A percentile compares a stretch with the other conserved stretches of the same genome.
phyloP scores from a whole-genome alignment of 257 asterid species.

The Nicotiana sylvestris region DNA sequence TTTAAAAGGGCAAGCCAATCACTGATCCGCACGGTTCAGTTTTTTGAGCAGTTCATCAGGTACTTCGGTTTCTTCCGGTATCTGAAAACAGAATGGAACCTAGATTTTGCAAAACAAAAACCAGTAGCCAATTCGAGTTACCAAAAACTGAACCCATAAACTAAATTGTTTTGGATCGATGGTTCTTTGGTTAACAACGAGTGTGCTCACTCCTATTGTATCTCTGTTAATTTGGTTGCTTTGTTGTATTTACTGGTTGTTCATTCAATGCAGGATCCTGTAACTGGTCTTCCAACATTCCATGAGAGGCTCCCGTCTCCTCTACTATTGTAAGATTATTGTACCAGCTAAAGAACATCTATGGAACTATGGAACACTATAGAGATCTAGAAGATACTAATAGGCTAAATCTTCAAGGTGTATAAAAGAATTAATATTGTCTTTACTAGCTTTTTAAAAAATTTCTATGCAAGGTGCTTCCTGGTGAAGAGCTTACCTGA shows the following conservation, averaged over 20 bases:
- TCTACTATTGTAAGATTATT: conserved; percentile 64
- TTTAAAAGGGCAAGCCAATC: neutral
- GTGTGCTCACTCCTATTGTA: neutral
- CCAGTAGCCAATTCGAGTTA: neutral
- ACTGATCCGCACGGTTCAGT: neutral
- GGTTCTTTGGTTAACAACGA: neutral
- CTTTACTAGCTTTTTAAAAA: neutral
- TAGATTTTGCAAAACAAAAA: neutral
- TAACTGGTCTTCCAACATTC: conserved; percentile 88
- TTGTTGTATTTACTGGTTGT: conserved; percentile 14
- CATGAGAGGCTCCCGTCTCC: conserved; percentile 82
- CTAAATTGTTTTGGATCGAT: neutral
- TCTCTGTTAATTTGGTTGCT: conserved; percentile 3
- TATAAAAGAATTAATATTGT: neutral
- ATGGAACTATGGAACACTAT: neutral
- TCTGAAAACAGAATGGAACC: neutral
- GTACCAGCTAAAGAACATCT: conserved; percentile 13
- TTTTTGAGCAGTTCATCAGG: neutral
- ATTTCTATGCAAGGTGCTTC: neutral
- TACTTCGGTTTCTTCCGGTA: neutral
- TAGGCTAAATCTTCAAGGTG: neutral
- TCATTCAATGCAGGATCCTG: conserved; percentile 75
- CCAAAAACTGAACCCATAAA: neutral
- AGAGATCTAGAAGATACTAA: neutral
- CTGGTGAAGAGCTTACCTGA: neutral